These are phyloP conservation scores for Hypoxylon fuscum DNA, from an alignment of 495 filamentous ascomycete species.

Conservation along the genomic window DNA sequence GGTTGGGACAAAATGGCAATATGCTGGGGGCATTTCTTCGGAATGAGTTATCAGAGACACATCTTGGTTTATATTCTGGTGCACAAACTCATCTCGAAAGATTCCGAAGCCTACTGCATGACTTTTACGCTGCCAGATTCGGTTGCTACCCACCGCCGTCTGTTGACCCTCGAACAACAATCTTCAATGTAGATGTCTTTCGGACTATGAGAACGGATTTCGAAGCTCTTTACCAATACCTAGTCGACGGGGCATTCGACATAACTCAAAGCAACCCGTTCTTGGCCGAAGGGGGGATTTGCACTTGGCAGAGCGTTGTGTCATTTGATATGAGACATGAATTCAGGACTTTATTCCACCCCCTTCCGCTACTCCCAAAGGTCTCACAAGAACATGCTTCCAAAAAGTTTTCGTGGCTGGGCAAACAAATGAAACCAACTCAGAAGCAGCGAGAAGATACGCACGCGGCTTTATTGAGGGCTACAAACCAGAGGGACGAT, in stretches of 20 bases:
- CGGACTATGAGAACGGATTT: constrained; percentile 69
- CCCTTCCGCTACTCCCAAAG: constrained; percentile 67
- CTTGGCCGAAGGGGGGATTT: constrained; percentile 65
- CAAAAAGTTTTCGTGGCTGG: constrained; percentile 42
- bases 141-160: constrained; percentile 70
- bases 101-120: constrained; percentile 68
- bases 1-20: constrained; percentile 56
- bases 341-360: constrained; percentile 61
- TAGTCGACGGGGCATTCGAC: constrained; percentile 64
- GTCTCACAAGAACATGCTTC: constrained; percentile 27
- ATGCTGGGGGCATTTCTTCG: constrained; percentile 67
- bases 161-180: constrained; percentile 39
- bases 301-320: constrained; percentile 65
- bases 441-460: constrained; percentile 47
- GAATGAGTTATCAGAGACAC: constrained; percentile 64
- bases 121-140: constrained; percentile 66
- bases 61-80: constrained; percentile 62
- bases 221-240: constrained; percentile 66
- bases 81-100: constrained; percentile 67
- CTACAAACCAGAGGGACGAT: constrained; percentile 50
- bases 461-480: constrained; percentile 50
- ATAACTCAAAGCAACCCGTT: constrained; percentile 48
- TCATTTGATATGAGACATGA: constrained; percentile 66
- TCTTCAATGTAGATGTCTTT: constrained; percentile 63
- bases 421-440: constrained; percentile 42